Base-by-base conservation (phyloP, 164 flowering plant genomes). In the Tinospora cordifolia region DNA sequence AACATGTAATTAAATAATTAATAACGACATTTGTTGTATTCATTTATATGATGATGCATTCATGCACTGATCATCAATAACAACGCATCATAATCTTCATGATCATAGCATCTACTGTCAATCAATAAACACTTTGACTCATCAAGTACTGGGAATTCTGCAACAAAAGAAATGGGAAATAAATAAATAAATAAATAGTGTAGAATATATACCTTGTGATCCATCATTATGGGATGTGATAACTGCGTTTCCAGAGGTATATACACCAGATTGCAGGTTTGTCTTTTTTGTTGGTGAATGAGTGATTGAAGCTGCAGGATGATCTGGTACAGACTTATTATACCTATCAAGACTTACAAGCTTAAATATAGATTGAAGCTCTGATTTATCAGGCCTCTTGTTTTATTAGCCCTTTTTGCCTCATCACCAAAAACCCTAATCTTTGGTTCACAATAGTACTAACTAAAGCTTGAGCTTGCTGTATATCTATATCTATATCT, bases 231-330 rank as follows among this genome's bases (percentile, higher is more conserved):
- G n/a, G 24, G 24, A 8, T 24, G 5, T 19, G 24, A 21, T 44
- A 7, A 54, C 9, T 54, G 60, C 60, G 21, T 10, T 54, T 51
- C 10, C 60, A 19, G 17, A 14, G n/a, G n/a, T n/a, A n/a, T 11
- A 11, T 15, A 15, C n/a, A 58, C 62, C 62, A 58, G 30, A 58
- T 58, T 27, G 39, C 40, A 62, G 65, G n/a, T 24, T 19, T 13
- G 14, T 27, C 15, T 17, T 65, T 54, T 47, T 72, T 79, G 83
- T 74, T 82, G 83, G 79, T 72, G 75, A 69, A 10, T 81, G 84
- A 84, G 87, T 78, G 84, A 79, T 81, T 83, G 85, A 84, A 84
- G 85, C 87, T 84, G 85, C 87, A 71, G 76, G 83, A 84, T 83
- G 87, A 84, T 84, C 85, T 84, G 87, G 75, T 75, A 60, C 47